Evolutionary conservation across 2,329 filamentous ascomycete genomes (phyloP).

Genomic region (Fusarium sp.): DNA sequence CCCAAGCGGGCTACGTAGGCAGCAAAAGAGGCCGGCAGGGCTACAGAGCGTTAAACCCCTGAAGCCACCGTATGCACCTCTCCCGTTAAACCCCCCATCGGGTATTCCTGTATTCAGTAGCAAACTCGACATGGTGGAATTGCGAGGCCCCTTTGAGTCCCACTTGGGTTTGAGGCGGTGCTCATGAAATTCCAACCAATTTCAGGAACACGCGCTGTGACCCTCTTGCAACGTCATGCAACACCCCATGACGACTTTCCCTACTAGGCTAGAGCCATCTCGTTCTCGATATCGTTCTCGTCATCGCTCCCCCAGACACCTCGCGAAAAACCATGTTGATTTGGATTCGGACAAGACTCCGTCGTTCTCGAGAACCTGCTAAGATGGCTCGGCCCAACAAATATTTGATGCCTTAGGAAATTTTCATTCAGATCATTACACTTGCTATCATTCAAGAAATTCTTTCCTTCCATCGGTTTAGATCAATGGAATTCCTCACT

Average conservation of each 20-base stretch:
- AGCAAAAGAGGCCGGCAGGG: background rate
- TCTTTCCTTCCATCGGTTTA: background rate
- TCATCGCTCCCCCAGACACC: background rate
- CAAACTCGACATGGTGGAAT: background rate
- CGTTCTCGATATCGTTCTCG: background rate
- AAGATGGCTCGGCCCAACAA: background rate
- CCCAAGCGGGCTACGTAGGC: background rate
- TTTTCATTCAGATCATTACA: background rate
- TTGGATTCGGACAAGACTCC: background rate
- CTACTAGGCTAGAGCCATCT: background rate
- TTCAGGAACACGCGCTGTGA: background rate
- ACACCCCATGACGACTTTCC: background rate
- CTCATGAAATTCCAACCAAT: background rate
- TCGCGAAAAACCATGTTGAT: background rate
- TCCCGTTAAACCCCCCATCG: background rate
- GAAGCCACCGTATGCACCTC: background rate
- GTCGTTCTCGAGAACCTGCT: background rate
- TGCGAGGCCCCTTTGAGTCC: background rate
- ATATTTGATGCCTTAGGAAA: background rate
- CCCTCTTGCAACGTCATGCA: background rate
- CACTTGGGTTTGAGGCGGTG: background rate
- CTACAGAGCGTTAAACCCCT: background rate
- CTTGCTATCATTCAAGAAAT: background rate
- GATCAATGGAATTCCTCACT: background rate
- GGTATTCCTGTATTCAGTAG: background rate